Conservation (phyloP, 257 asterid genomes). For the Anisodus tanguticus region DNA sequence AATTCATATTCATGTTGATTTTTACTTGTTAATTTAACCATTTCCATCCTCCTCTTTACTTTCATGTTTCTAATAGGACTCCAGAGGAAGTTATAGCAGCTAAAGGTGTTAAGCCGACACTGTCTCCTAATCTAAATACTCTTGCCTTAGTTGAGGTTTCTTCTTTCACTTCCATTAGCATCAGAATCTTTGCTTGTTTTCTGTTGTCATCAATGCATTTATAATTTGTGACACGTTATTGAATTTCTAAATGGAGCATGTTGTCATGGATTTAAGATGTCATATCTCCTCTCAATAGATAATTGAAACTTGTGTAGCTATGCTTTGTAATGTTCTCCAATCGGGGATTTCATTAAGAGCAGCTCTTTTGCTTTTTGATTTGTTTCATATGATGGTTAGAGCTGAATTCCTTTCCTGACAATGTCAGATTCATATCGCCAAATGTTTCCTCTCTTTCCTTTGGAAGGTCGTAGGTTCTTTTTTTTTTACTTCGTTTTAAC, state of each 20-base stretch:
- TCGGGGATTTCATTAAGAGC: not conserved
- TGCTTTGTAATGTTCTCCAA: not conserved
- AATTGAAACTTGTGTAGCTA: not conserved
- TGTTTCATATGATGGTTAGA: not conserved
- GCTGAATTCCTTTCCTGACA: conserved; percentile 19
- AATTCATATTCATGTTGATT: not conserved
- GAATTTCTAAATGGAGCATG: not conserved
- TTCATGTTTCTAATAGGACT: conserved; percentile 61
- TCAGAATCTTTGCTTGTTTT: conserved; percentile 25
- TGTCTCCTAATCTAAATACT: conserved; percentile 95
- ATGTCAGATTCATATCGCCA: not conserved
- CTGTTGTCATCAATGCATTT: conserved; percentile 18
- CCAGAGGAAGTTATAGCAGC: conserved; percentile 98
- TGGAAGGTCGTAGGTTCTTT: not conserved
- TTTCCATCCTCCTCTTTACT: conserved; percentile 8
- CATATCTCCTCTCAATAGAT: not conserved
- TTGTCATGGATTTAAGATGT: conserved; percentile 10
- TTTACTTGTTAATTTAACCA: conserved; percentile 5
- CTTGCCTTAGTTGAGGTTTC: conserved; percentile 91
- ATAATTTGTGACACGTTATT: not conserved
- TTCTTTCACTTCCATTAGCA: conserved; percentile 36
- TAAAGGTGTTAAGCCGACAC: conserved; percentile 95
- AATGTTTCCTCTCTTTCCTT: not conserved
- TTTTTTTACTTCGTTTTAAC: not conserved
- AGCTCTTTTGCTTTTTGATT: not conserved